These are phyloP conservation scores for Mycena vulgaris DNA, from an alignment of 768 basidiomycete species.

Conservation along the genomic window DNA sequence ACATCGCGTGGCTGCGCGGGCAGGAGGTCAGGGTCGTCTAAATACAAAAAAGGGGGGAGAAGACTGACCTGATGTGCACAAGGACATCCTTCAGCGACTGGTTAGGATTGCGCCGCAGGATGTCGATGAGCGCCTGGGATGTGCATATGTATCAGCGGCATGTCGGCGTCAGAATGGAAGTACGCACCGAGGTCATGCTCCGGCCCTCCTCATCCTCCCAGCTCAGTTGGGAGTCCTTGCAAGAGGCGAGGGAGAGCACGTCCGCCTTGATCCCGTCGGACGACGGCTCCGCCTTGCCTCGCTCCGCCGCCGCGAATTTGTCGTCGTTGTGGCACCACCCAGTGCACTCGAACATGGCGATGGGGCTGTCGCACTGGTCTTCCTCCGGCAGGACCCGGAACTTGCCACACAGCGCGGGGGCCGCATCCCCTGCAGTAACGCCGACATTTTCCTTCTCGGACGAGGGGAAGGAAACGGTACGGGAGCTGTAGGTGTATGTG, in stretches of 20 bases:
- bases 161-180: not conserved
- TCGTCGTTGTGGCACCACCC: constrained; percentile 24
- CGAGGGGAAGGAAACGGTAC: not conserved
- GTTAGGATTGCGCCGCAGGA: not conserved
- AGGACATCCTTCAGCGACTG: not conserved
- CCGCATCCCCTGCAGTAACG: not conserved
- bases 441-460: not conserved
- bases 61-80: not conserved
- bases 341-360: constrained; percentile 20
- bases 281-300: not conserved
- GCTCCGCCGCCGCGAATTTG: not conserved
- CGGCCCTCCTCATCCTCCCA: constrained; percentile 32
- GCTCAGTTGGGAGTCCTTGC: constrained; percentile 37
- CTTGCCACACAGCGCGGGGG: not conserved
- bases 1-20: constrained; percentile 8
- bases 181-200: constrained; percentile 40
- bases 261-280: constrained; percentile 23
- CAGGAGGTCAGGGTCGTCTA: too few species aligned
- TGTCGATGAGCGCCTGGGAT: not conserved
- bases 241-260: constrained; percentile 39
- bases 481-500: not conserved
- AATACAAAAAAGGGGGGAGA: too few species aligned
- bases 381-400: not conserved
- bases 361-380: not conserved
- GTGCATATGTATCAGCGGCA: not conserved